Base-by-base conservation (phyloP, 805 yeast species). In the Nakazawaea ernobii region DNA sequence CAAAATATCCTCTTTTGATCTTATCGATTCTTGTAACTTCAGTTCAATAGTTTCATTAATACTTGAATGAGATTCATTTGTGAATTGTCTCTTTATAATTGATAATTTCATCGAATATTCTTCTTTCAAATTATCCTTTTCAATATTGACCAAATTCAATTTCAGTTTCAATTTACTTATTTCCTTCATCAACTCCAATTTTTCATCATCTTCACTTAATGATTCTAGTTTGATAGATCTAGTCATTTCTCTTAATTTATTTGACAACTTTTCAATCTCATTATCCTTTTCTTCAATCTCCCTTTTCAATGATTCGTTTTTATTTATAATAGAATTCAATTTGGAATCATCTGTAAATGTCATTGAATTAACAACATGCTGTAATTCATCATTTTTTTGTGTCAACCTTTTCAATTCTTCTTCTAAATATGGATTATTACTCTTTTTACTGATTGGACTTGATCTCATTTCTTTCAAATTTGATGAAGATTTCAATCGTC, bases 391-490 rank as follows among this genome's bases (percentile, higher is more conserved):
- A 45, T 68, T 67, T 42, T 62, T 59, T 5, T 66, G 46, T 0
- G 70, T 57, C 4, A 71, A 57, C n/a, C 66, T 60, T 35, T 65
- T 65, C 45, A 73, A 59, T 48, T 70, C 75, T n/a, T 61, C 52
- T 24, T 67, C 64, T 11, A 70, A 67, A 38, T 62, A 63, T 4
- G 59, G 51, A 28, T 59, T 53, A 9, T 35, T 29, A n/a, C 9
- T 26, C 11, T 50, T 32, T 6, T 48, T 54, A 48, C 40, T 53
- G 5, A 20, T 20, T 20, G 24, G 24, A 20, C 24, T 20, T 20
- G 24, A 20, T 20, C 24, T 20, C 5, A 20, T 20, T 20, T 20
- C 24, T 20, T 20, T 20, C 24, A 20, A 20, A 20, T 20, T 20
- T 20, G 24, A 3, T 20, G 24, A 20, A 20, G 24, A 20, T 20